These are phyloP conservation scores for Pholiota molesta DNA, from an alignment of 768 basidiomycete genomes.

Conservation along the genomic window DNA sequence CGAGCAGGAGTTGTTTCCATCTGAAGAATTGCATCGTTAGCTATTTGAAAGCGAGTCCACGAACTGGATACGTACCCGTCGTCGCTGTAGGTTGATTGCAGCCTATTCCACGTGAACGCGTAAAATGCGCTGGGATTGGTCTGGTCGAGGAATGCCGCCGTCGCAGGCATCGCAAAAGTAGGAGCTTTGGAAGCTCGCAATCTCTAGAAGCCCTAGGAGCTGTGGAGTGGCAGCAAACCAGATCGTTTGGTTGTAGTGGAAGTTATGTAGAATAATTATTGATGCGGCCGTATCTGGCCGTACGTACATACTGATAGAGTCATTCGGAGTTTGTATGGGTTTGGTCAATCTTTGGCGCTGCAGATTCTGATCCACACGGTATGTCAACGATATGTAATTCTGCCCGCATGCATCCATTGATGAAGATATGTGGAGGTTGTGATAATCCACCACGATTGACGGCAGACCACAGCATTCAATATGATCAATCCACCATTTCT, in stretches of 20 bases:
- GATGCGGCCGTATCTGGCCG: neutral
- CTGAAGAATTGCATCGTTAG: conserved; percentile 1
- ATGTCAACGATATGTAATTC: neutral
- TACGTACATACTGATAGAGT: neutral
- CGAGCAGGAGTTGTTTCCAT: conserved; percentile 9
- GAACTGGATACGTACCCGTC: conserved; percentile 6
- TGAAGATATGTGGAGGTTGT: neutral
- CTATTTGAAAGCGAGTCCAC: neutral
- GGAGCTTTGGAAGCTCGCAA: neutral
- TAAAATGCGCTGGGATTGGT: neutral
- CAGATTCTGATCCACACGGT: neutral
- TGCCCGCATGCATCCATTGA: neutral
- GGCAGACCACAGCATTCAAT: neutral
- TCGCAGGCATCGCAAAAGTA: conserved; percentile 2
- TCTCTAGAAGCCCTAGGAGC: neutral
- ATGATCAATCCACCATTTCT: neutral
- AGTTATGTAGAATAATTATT: neutral
- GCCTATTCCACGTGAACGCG: neutral
- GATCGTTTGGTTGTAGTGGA: neutral
- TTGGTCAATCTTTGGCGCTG: neutral
- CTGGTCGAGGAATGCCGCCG: conserved; percentile 7
- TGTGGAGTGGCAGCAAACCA: neutral
- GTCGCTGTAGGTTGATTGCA: neutral
- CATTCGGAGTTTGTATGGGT: conserved; percentile 1
- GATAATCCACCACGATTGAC: too few species aligned